Percentiles rank a stretch among this genome's conserved stretches.
phyloP scores from a whole-genome alignment of 1,139 yeast genomes.

The Yamadazyma diddensiae region DNA sequence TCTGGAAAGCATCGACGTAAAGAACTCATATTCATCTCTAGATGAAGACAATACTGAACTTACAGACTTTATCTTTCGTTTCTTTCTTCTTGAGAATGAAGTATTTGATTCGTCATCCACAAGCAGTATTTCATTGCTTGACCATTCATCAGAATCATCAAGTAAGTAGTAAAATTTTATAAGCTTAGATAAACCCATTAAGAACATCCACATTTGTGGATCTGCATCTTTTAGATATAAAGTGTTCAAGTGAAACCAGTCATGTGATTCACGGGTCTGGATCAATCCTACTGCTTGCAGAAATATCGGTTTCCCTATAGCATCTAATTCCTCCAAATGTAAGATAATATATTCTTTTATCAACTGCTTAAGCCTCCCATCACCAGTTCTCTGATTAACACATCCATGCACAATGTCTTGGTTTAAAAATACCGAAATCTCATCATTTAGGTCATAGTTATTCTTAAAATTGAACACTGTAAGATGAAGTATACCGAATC shows the following conservation, averaged over 20 bases:
- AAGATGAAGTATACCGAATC: constrained; percentile 6
- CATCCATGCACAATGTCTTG: constrained; percentile 9
- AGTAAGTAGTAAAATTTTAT: constrained; percentile 6
- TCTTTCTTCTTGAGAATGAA: constrained; percentile 5
- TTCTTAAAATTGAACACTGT: constrained; percentile 8
- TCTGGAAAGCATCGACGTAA: constrained; percentile 1
- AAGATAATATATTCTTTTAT: constrained; percentile 2
- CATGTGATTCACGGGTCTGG: constrained; percentile 1
- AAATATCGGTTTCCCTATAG: constrained; percentile 3
- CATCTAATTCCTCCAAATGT: constrained; percentile 5
- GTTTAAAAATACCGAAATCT: constrained; percentile 12
- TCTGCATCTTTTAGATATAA: constrained; percentile 11
- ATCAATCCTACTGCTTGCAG: constrained; percentile 5
- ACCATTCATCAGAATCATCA: neutral
- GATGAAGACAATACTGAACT: constrained; percentile 1
- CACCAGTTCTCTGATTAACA: neutral
- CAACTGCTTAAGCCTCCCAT: neutral
- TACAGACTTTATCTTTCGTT: constrained; percentile 1
- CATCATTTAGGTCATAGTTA: constrained; percentile 6
- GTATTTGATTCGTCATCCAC: neutral
- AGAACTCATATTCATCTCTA: constrained; percentile 2
- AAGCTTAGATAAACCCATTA: constrained; percentile 11
- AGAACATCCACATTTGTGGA: constrained; percentile 11
- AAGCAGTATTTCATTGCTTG: neutral
- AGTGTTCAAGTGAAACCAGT: constrained; percentile 10